These are phyloP conservation scores for Trapa incisa DNA, from an alignment of 345 rosid species.

Conservation along the genomic window DNA sequence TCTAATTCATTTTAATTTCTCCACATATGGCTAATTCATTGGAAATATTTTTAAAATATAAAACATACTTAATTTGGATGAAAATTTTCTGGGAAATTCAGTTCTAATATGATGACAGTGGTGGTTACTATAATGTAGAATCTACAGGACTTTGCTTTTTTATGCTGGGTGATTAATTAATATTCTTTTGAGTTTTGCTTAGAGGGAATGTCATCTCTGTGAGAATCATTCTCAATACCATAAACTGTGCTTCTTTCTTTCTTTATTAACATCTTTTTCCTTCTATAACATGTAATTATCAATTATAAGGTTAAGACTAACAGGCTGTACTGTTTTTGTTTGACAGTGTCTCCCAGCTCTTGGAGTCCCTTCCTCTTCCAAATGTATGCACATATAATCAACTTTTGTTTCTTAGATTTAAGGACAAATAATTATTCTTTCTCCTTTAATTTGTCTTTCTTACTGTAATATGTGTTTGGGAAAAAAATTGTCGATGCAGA, in stretches of 20 bases:
- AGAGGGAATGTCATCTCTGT: background rate
- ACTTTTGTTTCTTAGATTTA: background rate
- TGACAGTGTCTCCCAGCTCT: conserved; percentile 14
- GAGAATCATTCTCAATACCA: background rate
- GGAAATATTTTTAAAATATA: background rate
- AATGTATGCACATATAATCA: conserved; percentile 8
- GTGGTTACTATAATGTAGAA: too few species aligned
- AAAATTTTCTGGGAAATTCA: conserved; percentile 1
- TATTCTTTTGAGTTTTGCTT: background rate
- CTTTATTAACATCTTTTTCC: background rate
- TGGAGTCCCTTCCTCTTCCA: conserved; percentile 19
- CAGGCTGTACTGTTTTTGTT: background rate
- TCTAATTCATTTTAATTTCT: conserved; percentile 4
- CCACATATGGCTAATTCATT: background rate
- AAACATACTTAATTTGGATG: background rate
- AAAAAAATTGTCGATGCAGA: conserved; percentile 7
- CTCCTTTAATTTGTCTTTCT: background rate
- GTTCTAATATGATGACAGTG: background rate
- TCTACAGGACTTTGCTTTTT: background rate
- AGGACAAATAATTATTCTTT: background rate
- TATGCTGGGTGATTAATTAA: background rate
- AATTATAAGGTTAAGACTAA: background rate
- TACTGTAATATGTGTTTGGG: background rate
- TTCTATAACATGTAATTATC: background rate
- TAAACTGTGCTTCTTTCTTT: background rate